Conservation (phyloP, 169 alveolate genomes). For the Babesia bigemina region DNA sequence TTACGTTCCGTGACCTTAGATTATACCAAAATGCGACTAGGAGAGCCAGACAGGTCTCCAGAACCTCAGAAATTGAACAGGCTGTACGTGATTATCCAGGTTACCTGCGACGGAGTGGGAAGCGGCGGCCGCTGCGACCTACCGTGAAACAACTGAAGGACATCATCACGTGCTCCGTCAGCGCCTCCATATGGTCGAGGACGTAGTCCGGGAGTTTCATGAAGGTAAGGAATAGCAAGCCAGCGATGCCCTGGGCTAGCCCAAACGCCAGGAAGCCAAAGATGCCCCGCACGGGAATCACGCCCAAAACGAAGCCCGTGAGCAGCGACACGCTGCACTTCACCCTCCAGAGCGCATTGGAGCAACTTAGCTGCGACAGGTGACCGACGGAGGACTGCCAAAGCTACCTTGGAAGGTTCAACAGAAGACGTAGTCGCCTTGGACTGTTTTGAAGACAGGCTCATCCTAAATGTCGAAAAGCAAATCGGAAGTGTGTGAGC, state of each 20-base stretch:
- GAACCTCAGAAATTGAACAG: constrained; percentile 11
- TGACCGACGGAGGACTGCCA: background rate
- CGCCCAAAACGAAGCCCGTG: constrained; percentile 49
- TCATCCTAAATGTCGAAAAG: background rate
- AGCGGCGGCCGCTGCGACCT: background rate
- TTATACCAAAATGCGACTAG: no score
- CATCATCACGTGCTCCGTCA: constrained; percentile 41
- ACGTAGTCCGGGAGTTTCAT: constrained; percentile 62
- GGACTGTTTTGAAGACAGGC: background rate
- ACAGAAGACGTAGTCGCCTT: constrained; percentile 1
- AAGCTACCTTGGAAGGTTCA: constrained; percentile 27
- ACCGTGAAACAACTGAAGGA: constrained; percentile 57
- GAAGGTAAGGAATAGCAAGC: constrained; percentile 38
- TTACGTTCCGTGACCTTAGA: no score
- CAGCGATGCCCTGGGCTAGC: constrained; percentile 29
- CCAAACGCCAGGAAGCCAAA: constrained; percentile 47
- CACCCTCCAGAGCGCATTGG: constrained; percentile 23
- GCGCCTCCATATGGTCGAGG: constrained; percentile 44
- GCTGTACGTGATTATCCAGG: constrained; percentile 61
- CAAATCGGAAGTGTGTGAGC: background rate
- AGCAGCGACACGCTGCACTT: constrained; percentile 36
- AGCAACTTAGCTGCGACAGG: background rate
- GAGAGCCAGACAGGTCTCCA: background rate
- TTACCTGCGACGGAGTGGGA: constrained; percentile 11
- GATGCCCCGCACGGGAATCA: constrained; percentile 43